Percentiles rank a stretch among this genome's conserved stretches.
phyloP scores from a whole-genome alignment of 78 protist species.

The Diacronema lutheri region DNA sequence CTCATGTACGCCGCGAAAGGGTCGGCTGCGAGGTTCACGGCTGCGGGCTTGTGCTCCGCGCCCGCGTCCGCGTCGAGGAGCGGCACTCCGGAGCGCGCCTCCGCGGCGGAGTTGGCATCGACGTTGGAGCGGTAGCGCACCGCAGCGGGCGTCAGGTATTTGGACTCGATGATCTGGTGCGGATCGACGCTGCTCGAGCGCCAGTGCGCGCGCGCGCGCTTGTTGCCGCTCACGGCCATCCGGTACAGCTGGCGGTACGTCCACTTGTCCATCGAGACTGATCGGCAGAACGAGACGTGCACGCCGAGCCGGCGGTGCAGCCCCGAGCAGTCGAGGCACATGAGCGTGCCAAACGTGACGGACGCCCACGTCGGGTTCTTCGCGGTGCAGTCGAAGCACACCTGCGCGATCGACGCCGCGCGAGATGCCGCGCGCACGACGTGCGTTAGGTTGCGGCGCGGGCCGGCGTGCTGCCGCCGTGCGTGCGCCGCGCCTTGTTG shows the following conservation, averaged over 20 bases:
- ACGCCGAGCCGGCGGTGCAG: slow-evolving; percentile 79
- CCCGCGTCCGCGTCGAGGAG: background rate
- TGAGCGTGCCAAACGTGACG: slow-evolving; percentile 74
- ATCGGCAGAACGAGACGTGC: slow-evolving; percentile 54
- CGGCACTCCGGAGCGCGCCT: background rate
- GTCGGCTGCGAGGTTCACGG: background rate
- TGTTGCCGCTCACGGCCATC: slow-evolving; percentile 40
- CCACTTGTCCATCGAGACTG: slow-evolving; percentile 35
- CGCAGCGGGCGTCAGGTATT: background rate
- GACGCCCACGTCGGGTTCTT: slow-evolving; percentile 84
- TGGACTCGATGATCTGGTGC: background rate
- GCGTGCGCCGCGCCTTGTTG: no score
- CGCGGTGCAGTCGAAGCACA: slow-evolving; percentile 74
- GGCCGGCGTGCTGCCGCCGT: no score
- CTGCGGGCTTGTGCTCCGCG: background rate
- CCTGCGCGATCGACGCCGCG: background rate
- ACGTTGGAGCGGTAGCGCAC: background rate
- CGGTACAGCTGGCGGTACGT: slow-evolving; percentile 26
- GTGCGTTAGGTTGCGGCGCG: no score
- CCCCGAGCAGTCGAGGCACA: slow-evolving; percentile 81
- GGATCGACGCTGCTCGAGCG: background rate
- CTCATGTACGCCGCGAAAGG: background rate
- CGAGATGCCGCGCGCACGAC: no score
- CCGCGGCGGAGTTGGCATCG: slow-evolving; percentile 8
- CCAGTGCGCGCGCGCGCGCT: slow-evolving; percentile 4